phyloP scores from a whole-genome alignment of 2,329 filamentous ascomycete genomes.

The Fusarium devonianum region DNA sequence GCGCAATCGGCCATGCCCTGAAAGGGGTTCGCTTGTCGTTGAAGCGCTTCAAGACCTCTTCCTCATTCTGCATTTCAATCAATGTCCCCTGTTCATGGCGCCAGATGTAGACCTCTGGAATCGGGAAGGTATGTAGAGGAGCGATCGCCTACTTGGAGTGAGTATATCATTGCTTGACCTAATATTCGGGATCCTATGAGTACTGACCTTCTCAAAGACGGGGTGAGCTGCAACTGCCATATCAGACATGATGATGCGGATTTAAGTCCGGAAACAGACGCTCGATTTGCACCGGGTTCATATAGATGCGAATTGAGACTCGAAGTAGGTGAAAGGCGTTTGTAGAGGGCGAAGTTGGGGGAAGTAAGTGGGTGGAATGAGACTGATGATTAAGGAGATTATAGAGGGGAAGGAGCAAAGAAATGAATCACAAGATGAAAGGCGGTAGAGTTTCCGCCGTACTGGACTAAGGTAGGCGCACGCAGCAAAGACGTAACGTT shows the following conservation, averaged over 20 bases:
- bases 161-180: slow-evolving; percentile 13
- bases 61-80: slow-evolving; percentile 47
- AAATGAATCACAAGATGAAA: too few relatives aligned
- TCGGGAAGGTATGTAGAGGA: slow-evolving; percentile 32
- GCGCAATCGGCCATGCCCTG: slow-evolving; percentile 43
- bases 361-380: too few relatives aligned
- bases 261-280: too few relatives aligned
- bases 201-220: slow-evolving; percentile 11
- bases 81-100: slow-evolving; percentile 45
- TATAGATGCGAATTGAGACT: too few relatives aligned
- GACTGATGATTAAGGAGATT: too few relatives aligned
- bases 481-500: too few relatives aligned
- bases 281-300: too few relatives aligned
- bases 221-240: background rate
- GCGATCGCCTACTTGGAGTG: slow-evolving; percentile 8
- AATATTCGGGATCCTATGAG: background rate
- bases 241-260: slow-evolving; percentile 8
- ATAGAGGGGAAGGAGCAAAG: too few relatives aligned
- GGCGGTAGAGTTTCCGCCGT: too few relatives aligned
- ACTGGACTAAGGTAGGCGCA: too few relatives aligned
- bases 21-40: slow-evolving; percentile 37
- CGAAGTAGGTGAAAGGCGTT: too few relatives aligned
- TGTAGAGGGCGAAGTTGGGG: too few relatives aligned
- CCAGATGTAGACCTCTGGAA: slow-evolving; percentile 37
- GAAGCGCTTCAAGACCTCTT: slow-evolving; percentile 32